Percentiles rank a stretch among this genome's conserved stretches.
These are phyloP conservation scores for Paecilomyces fulvus DNA, from an alignment of 2,329 filamentous ascomycete species.

Conservation along the genomic window DNA sequence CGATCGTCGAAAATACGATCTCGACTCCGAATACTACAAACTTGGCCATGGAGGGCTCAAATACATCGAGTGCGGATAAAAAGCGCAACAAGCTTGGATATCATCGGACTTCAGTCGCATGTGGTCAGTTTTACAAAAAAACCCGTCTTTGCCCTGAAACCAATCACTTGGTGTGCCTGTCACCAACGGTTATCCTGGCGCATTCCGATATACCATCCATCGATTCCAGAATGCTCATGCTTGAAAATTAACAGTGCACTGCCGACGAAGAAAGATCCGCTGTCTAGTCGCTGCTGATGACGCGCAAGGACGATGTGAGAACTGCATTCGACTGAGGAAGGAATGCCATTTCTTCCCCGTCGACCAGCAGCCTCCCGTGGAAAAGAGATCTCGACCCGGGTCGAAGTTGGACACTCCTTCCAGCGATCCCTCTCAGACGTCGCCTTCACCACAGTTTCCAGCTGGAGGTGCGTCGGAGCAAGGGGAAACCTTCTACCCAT, in stretches of 20 bases:
- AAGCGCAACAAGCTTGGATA: slow-evolving; percentile 90
- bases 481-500: slow-evolving; percentile 28
- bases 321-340: slow-evolving; percentile 90
- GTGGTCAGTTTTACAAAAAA: slow-evolving; percentile 59
- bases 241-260: slow-evolving; percentile 57
- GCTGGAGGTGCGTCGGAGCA: slow-evolving; percentile 20
- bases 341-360: slow-evolving; percentile 90
- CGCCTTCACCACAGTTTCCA: slow-evolving; percentile 34
- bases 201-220: not conserved
- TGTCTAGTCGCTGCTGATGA: slow-evolving; percentile 72
- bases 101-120: slow-evolving; percentile 89
- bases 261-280: slow-evolving; percentile 85
- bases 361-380: slow-evolving; percentile 58
- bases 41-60: slow-evolving; percentile 27
- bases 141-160: slow-evolving; percentile 1
- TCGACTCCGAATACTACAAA: slow-evolving; percentile 23
- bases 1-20: slow-evolving; percentile 25
- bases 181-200: not conserved
- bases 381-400: slow-evolving; percentile 38
- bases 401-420: slow-evolving; percentile 38
- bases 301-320: slow-evolving; percentile 68
- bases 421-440: slow-evolving; percentile 40
- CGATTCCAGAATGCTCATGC: not conserved
- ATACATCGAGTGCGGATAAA: slow-evolving; percentile 46
- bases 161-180: not conserved